Evolutionary conservation across 2,329 filamentous ascomycete genomes (phyloP).

Genomic region (Lojkania enalia): DNA sequence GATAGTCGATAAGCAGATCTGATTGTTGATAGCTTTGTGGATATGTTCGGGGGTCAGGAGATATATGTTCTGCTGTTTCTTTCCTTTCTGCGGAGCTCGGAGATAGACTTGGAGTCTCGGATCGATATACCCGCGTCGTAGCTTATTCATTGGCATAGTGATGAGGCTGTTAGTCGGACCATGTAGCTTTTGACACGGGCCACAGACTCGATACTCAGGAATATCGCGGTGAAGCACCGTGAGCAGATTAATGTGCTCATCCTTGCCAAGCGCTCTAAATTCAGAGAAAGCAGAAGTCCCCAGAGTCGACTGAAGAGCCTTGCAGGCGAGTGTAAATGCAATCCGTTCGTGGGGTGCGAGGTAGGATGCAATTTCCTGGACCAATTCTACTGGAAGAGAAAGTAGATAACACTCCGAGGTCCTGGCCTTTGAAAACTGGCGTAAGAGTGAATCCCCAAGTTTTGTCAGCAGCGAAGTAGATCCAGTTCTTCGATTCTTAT

Average conservation of each 20-base stretch:
- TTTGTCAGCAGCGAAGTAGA: no score
- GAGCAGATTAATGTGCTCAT: conserved; percentile 3
- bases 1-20: conserved; percentile 9
- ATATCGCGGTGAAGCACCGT: conserved; percentile 7
- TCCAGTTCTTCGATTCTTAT: no score
- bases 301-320: conserved; percentile 6
- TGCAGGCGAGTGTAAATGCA: conserved; percentile 9
- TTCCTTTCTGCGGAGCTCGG: not conserved
- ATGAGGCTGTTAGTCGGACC: conserved; percentile 4
- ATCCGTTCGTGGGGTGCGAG: conserved; percentile 4
- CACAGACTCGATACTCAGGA: conserved; percentile 6
- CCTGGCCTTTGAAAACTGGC: no score
- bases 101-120: conserved; percentile 1
- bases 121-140: not conserved
- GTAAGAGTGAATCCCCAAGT: no score
- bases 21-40: not conserved
- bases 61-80: conserved; percentile 2
- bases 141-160: not conserved
- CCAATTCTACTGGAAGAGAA: conserved; percentile 10
- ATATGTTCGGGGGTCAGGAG: conserved; percentile 8
- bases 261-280: not conserved
- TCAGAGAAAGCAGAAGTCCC: not conserved
- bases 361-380: conserved; percentile 10
- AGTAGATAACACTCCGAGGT: conserved; percentile 7
- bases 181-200: conserved; percentile 9